phyloP scores from a whole-genome alignment of 2,329 filamentous ascomycete species.

The Fusarium euwallaceae region DNA sequence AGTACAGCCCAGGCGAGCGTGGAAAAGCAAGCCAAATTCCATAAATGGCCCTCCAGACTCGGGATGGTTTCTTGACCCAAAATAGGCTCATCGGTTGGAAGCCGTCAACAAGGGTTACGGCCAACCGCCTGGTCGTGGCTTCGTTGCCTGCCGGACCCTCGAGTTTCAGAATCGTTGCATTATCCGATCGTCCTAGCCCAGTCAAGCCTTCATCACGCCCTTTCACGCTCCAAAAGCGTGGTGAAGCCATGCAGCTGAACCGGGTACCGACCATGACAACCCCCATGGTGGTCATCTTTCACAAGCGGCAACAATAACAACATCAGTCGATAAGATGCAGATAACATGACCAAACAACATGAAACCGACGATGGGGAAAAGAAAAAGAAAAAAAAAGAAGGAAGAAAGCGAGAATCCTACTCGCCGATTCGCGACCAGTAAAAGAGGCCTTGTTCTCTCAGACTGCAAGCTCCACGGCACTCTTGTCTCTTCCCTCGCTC shows the following conservation, averaged over 20 bases:
- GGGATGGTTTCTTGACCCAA: not conserved
- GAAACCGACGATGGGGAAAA: not conserved
- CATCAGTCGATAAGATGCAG: constrained; percentile 1
- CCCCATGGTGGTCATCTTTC: not conserved
- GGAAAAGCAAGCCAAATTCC: not conserved
- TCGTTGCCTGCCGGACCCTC: not conserved
- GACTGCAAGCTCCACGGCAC: constrained; percentile 8
- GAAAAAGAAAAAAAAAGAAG: constrained; percentile 5
- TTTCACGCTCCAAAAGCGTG: not conserved
- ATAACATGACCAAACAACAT: constrained; percentile 10
- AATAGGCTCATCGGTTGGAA: constrained; percentile 1
- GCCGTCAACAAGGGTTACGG: constrained; percentile 5
- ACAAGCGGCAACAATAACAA: not conserved
- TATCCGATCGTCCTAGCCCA: constrained; percentile 19
- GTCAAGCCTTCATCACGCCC: constrained; percentile 5
- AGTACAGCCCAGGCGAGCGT: not conserved
- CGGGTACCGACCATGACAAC: constrained; percentile 2
- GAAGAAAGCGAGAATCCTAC: constrained; percentile 9
- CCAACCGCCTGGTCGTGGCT: not conserved
- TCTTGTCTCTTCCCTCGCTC: constrained; percentile 25
- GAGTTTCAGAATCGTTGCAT: constrained; percentile 29
- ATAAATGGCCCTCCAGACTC: not conserved
- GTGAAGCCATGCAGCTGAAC: constrained; percentile 3
- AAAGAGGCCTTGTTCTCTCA: constrained; percentile 17
- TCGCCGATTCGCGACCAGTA: constrained; percentile 2